Conservation (phyloP, 345 rosid genomes). For the Salix koriyanagi region DNA sequence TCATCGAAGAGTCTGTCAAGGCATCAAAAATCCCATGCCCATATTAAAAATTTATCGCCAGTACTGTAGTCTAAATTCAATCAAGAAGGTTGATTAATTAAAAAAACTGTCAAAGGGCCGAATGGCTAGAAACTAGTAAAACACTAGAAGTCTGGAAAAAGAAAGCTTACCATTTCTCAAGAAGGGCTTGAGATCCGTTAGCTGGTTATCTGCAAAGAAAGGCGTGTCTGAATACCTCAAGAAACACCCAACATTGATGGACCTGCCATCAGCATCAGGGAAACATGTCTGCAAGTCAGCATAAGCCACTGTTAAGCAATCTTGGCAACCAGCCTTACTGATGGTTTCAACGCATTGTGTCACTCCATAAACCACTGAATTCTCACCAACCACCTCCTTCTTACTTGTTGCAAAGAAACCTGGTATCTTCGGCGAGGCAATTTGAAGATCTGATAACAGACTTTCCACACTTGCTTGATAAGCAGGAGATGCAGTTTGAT, state of each 20-base stretch:
- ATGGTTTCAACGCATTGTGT: conserved; percentile 43
- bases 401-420: conserved; percentile 26
- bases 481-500: neutral
- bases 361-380: conserved; percentile 25
- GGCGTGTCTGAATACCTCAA: conserved; percentile 30
- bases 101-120: too few relatives aligned
- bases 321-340: conserved; percentile 22
- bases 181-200: conserved; percentile 30
- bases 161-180: conserved; percentile 19
- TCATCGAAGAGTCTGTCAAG: too few relatives aligned
- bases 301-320: conserved; percentile 30
- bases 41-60: too few relatives aligned
- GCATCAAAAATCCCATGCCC: too few relatives aligned
- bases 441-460: conserved; percentile 25
- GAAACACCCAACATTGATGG: conserved; percentile 43
- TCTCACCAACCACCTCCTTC: conserved; percentile 5
- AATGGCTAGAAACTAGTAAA: too few relatives aligned
- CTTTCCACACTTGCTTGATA: conserved; percentile 12
- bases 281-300: conserved; percentile 27
- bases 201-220: conserved; percentile 36
- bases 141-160: too few relatives aligned
- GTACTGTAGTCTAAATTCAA: too few relatives aligned
- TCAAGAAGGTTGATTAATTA: too few relatives aligned
- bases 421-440: conserved; percentile 33
- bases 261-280: conserved; percentile 24